phyloP scores from a whole-genome alignment of 257 asterid species.

The Eustoma russellianum region DNA sequence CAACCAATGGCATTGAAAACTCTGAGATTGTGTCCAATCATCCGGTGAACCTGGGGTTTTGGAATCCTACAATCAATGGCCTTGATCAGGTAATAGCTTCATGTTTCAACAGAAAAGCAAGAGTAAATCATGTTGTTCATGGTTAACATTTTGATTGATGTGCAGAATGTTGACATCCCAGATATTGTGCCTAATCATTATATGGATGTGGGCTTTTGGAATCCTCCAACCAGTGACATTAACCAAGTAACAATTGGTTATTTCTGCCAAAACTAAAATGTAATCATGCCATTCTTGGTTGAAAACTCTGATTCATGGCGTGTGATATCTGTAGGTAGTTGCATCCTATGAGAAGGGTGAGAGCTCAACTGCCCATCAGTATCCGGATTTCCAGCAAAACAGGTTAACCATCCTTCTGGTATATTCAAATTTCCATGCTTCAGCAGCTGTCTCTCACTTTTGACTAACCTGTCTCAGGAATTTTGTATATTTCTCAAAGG shows the following conservation, averaged over 20 bases:
- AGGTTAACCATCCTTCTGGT: background rate
- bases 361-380: background rate
- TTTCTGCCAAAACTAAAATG: background rate
- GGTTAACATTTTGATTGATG: background rate
- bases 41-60: background rate
- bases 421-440: background rate
- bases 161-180: background rate
- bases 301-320: background rate
- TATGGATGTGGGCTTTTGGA: background rate
- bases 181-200: background rate
- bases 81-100: too few relatives aligned
- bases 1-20: too few relatives aligned
- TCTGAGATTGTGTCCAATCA: background rate
- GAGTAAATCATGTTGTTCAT: too few relatives aligned
- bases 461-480: too few relatives aligned
- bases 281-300: background rate
- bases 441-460: background rate
- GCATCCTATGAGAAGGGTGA: constrained; percentile 1
- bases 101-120: too few relatives aligned
- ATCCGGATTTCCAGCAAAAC: background rate
- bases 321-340: background rate
- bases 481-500: background rate
- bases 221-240: background rate
- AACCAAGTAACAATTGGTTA: background rate
- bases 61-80: too few relatives aligned